Conservation (phyloP, 1,284 basidiomycete species). For the Sutorius eximius region DNA sequence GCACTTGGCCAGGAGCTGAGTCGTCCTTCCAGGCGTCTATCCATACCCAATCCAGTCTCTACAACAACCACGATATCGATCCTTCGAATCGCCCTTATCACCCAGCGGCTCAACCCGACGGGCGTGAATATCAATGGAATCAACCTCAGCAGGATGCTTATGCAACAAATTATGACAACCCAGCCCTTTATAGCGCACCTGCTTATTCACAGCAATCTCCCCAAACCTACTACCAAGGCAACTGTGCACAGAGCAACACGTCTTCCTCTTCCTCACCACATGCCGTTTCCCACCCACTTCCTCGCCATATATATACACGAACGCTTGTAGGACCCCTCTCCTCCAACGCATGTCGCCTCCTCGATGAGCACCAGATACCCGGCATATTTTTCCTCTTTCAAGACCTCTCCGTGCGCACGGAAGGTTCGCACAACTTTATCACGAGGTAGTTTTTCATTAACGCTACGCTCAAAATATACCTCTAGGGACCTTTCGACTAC, state of each 20-base stretch:
- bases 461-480: slow-evolving; percentile 15
- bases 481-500: slow-evolving; percentile 70
- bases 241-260: slow-evolving; percentile 27
- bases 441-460: slow-evolving; percentile 27
- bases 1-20: slow-evolving; percentile 41
- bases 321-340: slow-evolving; percentile 87
- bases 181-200: slow-evolving; percentile 27
- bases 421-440: slow-evolving; percentile 52
- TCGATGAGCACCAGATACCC: slow-evolving; percentile 78
- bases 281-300: slow-evolving; percentile 43
- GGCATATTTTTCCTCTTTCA: slow-evolving; percentile 90
- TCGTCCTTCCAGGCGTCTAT: slow-evolving; percentile 35
- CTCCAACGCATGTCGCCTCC: slow-evolving; percentile 77
- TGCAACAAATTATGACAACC: slow-evolving; percentile 24
- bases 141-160: slow-evolving; percentile 39
- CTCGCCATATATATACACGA: slow-evolving; percentile 73
- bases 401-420: slow-evolving; percentile 84
- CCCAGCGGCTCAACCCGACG: slow-evolving; percentile 31
- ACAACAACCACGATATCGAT: slow-evolving; percentile 33
- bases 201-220: slow-evolving; percentile 33
- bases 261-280: slow-evolving; percentile 36
- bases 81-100: slow-evolving; percentile 34
- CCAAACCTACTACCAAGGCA: slow-evolving; percentile 32
- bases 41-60: slow-evolving; percentile 29
- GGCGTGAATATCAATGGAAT: slow-evolving; percentile 34